Base-by-base conservation (phyloP, 108 stramenopile species). In the Licmophora abbreviata region DNA sequence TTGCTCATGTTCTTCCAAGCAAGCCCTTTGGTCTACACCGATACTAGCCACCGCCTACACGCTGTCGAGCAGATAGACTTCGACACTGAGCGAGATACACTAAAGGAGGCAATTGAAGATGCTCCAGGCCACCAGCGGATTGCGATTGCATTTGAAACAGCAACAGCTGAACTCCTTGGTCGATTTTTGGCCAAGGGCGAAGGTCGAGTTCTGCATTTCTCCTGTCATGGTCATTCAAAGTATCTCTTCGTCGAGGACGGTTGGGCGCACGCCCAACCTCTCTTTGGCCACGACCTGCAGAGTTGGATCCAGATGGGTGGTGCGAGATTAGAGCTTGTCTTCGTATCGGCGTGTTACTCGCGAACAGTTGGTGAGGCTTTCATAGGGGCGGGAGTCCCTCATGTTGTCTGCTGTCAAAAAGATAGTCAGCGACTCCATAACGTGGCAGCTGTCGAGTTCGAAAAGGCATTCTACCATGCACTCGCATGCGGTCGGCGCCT, bases 301-400 rank as follows among this genome's bases (percentile, higher is more conserved):
- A 20, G 18, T 20, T 40, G 38, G 38, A 40, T 40, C 20, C 15
- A 40, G 38, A 20, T 20, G 4, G 38, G 38, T 4, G 38, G 38
- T 15, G 20, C 15, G 3, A 40, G 20, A 18, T 40, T 40, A 5
- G 20, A 40, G 15, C 20, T 40, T 5, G 95, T 91, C 17, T 93
- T 96, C 56, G 92, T 96, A 6, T 93, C 88, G 14, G 92, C 95
- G 1, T 94, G 95, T 63, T 76, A 92, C 54, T 85, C 82, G 10
- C 67, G 71, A 11, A 20, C 63, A n/a, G 85, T 78, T 43, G 95
- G 92, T 14, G 69, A 83, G 44, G 91, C 92, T 1, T 94, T 96
- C 52, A 83, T 88, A 18, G 79, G 58, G 0, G 95, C 95, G 11
- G 93, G 92, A 9, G 92, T 94, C 23, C 81, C 85, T 6, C 95